Percentiles rank a stretch among this genome's conserved stretches.
phyloP scores from a whole-genome alignment of 192 early-diverging fungal species.

The Lunasporangiospora selenospora region DNA sequence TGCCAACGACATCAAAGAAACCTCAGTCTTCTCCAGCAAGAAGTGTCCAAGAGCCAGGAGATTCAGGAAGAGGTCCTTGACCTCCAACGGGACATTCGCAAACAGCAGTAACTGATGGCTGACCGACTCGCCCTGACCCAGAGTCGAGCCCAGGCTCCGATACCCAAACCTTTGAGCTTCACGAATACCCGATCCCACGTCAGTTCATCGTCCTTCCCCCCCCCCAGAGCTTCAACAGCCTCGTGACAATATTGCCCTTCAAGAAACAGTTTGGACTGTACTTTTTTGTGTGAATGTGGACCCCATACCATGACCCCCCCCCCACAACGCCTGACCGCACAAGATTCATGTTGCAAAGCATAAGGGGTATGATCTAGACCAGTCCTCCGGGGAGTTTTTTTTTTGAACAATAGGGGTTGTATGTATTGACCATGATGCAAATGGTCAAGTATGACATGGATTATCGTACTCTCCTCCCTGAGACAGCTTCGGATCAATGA shows the following conservation, averaged over 20 bases:
- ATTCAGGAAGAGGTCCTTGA: neutral
- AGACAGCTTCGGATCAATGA: too few species aligned
- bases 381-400: too few species aligned
- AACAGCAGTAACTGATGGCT: neutral
- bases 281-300: slow-evolving; percentile 4
- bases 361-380: too few species aligned
- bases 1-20: neutral
- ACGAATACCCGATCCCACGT: too few species aligned
- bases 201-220: neutral
- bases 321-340: neutral
- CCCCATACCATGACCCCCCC: neutral
- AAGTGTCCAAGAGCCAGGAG: neutral
- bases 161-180: neutral
- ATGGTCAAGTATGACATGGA: too few species aligned
- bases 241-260: too few species aligned
- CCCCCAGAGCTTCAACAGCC: neutral
- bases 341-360: slow-evolving; percentile 2
- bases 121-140: neutral
- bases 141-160: neutral
- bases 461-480: too few species aligned
- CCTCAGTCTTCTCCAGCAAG: neutral
- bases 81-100: neutral
- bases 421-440: too few species aligned
- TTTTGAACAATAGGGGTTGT: too few species aligned
- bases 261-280: neutral